Base-by-base conservation (phyloP, 2,329 filamentous ascomycete species). In the Trichoderma sp. region DNA sequence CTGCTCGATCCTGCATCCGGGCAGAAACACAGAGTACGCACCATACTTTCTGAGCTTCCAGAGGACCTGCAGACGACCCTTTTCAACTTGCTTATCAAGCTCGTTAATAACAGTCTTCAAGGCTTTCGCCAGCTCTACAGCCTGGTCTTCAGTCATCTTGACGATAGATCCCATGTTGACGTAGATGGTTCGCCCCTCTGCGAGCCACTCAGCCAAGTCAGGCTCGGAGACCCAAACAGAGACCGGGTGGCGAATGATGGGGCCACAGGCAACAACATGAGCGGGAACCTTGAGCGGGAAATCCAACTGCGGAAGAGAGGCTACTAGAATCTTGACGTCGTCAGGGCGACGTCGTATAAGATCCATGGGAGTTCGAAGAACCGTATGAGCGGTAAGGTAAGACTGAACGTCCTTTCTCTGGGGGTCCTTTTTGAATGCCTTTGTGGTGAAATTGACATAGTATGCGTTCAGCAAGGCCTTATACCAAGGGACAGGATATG, bases 121-220 rank as follows among this genome's bases (percentile, higher is more conserved):
- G 0, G 80, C 80, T 0, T 53, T 58, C 0, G 81, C 80, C 37
- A 86, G 78, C 37, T 83, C 79, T 8, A 75, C 59, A 0, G 81
- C 81, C 58, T 81, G 77, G 0, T 76, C 73, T 3, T 78, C 74
- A 0, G 76, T 73, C 4, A 78, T 73, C 0, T 72, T 73, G 58
- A 77, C 74, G 3, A 80, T 76, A 0, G 83, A 83, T 0, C 85
- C 85, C 1, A 86, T 74, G 70, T 84, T 85, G 40, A 87, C 77
- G n/a, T 84, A 78, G 0, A 87, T 74, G 0, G 83, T 86, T 2
- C 82, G 81, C 0, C 76, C 76, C 3, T 75, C 72, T 0, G 73
- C 71, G 4, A 86, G 76, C 85, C 85, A 87, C 1, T 56, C 55
- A 1, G 75, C 73, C 10, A 87, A 74, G n/a, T 80, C 77, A 0